phyloP scores from a whole-genome alignment of 2,329 filamentous ascomycete genomes.

The Falciphora oryzae region DNA sequence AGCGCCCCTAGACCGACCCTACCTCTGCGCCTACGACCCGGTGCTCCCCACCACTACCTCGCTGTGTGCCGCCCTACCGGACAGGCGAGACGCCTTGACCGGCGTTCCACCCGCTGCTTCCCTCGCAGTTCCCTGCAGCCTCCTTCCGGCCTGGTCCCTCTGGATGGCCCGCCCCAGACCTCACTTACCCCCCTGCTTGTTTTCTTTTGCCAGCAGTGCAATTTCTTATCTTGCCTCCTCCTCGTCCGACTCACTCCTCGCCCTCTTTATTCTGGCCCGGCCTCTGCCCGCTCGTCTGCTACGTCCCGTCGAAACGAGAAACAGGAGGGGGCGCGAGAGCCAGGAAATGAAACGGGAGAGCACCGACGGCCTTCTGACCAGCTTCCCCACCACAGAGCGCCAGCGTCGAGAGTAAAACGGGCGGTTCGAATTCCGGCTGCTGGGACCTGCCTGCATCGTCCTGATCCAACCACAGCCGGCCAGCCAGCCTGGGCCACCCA shows the following conservation, averaged over 20 bases:
- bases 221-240: not conserved
- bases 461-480: not conserved
- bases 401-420: not conserved
- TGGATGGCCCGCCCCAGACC: not conserved
- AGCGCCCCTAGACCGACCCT: not conserved
- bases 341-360: not conserved
- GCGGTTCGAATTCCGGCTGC: not conserved
- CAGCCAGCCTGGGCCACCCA: not conserved
- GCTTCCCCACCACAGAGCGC: not conserved
- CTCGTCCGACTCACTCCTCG: constrained; percentile 3
- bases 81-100: not conserved
- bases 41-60: not conserved
- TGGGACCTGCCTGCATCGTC: not conserved
- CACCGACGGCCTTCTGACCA: not conserved
- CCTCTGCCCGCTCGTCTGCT: constrained; percentile 3
- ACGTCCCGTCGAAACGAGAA: not conserved
- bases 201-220: not conserved
- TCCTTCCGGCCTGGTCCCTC: not conserved
- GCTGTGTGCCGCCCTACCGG: not conserved
- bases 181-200: not conserved
- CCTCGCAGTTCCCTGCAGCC: not conserved
- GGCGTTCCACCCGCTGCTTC: not conserved
- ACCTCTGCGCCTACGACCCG: not conserved
- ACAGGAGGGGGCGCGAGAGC: not conserved
- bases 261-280: not conserved